Evolutionary conservation across 1,139 yeast species (phyloP), one percentile per base, ranked within the genome.

Genomic region (Yamadazyma siamensis): DNA sequence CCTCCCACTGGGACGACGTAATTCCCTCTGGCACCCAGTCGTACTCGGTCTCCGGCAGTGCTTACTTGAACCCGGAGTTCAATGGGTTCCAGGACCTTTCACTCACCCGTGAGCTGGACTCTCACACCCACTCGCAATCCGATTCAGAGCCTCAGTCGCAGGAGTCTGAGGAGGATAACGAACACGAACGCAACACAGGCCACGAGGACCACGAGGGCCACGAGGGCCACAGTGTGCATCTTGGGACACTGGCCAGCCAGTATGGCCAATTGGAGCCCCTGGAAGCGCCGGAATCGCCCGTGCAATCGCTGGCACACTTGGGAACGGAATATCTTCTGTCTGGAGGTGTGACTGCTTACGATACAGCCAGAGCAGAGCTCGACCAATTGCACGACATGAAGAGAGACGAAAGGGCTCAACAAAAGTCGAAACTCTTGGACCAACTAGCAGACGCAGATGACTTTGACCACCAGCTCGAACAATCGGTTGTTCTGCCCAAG

Each of bases 1-100:
- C 62, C 15, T 59, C 65, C 9, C 64, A 56, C 35, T 61, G 66
- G 66, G 65, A 59, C 34, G 67, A 61, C 43, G 59, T 57, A 5
- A 45, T 61, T 2, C 52, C 61, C 7, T 35, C 34, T 23, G 32
- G 36, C 11, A 27, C 28, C 23, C 40, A 20, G 8, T 21, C 37
- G 4, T 41, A 33, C 28, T 28, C 31, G 4, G 34, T 34, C 12
- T 16, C 38, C 14, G 27, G 35, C 18, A 28, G 34, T 22, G 23
- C 42, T 6, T 37, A 37, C 15, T 32, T 35, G 11, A 37, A 31
- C 13, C 44, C 48, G 10, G 43, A 40, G 13, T 43, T 43, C 34
- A 57, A 52, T 40, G 60, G 56, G 28, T 61, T 61, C 39, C 44
- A 46, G 27, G 53, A 50, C 19, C 46, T 58, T 27, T 38, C 49